phyloP scores from a whole-genome alignment of 495 filamentous ascomycete species.

The Penicillium angulare region DNA sequence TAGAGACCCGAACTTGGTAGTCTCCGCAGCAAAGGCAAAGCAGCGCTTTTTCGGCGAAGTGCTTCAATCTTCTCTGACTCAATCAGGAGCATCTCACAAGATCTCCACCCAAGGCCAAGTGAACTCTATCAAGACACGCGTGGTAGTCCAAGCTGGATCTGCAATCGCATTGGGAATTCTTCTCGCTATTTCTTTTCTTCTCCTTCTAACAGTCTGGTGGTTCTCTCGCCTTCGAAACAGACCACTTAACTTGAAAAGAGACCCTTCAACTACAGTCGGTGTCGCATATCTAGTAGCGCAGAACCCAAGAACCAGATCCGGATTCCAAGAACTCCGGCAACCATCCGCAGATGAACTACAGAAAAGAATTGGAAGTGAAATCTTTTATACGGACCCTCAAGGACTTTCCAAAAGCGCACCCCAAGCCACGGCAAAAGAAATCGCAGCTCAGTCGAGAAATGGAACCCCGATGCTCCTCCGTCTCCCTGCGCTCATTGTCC shows the following conservation, averaged over 20 bases:
- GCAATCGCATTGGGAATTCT: conserved; percentile 19
- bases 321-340: conserved; percentile 9
- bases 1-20: conserved; percentile 8
- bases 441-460: conserved; percentile 8
- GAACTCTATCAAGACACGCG: conserved; percentile 8
- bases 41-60: conserved; percentile 38
- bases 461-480: conserved; percentile 23
- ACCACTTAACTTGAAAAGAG: conserved; percentile 19
- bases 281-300: conserved; percentile 11
- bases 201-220: conserved; percentile 17
- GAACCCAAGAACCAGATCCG: neutral
- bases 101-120: conserved; percentile 2
- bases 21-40: conserved; percentile 25
- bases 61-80: conserved; percentile 22
- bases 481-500: conserved; percentile 15
- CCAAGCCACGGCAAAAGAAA: neutral
- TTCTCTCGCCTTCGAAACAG: neutral
- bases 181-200: conserved; percentile 16
- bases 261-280: conserved; percentile 14
- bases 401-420: conserved; percentile 3
- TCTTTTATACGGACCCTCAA: conserved; percentile 12
- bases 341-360: conserved; percentile 12
- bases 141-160: conserved; percentile 13
- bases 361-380: neutral
- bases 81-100: conserved; percentile 5